Evolutionary conservation across 2,329 filamentous ascomycete species (phyloP).

Genomic region (Pseudocercospora musae): DNA sequence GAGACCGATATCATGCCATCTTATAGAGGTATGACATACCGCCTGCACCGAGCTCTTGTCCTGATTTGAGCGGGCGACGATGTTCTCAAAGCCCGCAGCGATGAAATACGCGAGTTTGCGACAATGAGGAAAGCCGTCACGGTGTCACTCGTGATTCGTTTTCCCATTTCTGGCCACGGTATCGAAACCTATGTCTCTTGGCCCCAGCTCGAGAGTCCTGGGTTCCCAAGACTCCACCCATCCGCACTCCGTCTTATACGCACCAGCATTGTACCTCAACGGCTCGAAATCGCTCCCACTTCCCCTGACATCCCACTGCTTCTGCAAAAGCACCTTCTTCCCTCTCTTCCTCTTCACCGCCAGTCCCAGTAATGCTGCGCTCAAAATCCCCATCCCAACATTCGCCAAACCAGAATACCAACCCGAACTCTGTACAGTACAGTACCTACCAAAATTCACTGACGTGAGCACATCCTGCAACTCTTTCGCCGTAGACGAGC

Average conservation of each 20-base stretch:
- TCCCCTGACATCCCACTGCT: not conserved
- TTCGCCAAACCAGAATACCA: conserved; percentile 39
- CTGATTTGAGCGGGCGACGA: too few relatives aligned
- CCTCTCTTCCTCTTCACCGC: conserved; percentile 23
- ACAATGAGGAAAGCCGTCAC: too few relatives aligned
- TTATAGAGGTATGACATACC: too few relatives aligned
- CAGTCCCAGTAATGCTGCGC: conserved; percentile 32
- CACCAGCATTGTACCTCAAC: not conserved
- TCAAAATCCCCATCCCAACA: conserved; percentile 32
- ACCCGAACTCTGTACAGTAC: conserved; percentile 36
- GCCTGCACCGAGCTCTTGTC: too few relatives aligned
- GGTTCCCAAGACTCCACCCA: not conserved
- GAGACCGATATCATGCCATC: too few relatives aligned
- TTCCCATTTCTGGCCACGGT: too few relatives aligned
- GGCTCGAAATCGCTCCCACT: conserved; percentile 4
- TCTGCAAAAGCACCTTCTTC: conserved; percentile 31
- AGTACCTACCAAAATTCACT: conserved; percentile 38
- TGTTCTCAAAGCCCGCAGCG: too few relatives aligned
- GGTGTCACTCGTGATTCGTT: too few relatives aligned
- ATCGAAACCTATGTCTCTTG: too few relatives aligned
- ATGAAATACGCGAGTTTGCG: too few relatives aligned
- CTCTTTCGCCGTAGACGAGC: conserved; percentile 33
- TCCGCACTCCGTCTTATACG: not conserved
- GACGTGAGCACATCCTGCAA: conserved; percentile 40
- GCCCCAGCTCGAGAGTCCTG: too few relatives aligned